Evolutionary conservation across 2,329 filamentous ascomycete species (phyloP), one percentile per base, ranked within the genome.

Genomic region (Colletotrichum lindemuthianum): DNA sequence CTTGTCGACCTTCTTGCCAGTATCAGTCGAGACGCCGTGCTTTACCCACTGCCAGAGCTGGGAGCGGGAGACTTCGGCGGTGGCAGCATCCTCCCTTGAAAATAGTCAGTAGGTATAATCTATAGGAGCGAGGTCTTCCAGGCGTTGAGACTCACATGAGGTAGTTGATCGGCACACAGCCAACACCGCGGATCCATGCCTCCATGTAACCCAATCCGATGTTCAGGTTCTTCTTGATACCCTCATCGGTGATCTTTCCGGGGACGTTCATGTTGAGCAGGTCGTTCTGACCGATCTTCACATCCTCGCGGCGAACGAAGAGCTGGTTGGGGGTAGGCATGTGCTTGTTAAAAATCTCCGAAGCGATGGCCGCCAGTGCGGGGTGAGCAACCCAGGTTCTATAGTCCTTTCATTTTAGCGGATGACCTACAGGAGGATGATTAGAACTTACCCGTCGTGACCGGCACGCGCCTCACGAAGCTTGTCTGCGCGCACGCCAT

Each of bases 281-380:
- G 75, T 98, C 96, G 73, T 96, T 96, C 73, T 89, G 90, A 50
- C 90, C 90, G 73, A 99, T 90, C 74, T 87, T 81, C 65, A 97
- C 93, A 51, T 98, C 95, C 79, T 97, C 93, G 68, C 94, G 90
- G 69, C 94, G 92, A 37, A 66, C 37, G 77, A 95, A 96, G 73
- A 97, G 88, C 81, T 99, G 96, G 84, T 99, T 99, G 51, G 96
- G 94, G 4, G 95, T 97, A 9, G 96, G 96, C 96, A 99, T 99
- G 84, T 98, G 83, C 83, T 94, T 90, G 87, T 98, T 97, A 87
- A 99, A 99, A 73, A 98, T 86, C 51, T 97, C 95, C 44, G 88
- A 88, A 24, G 96, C 95, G 72, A 98, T 97, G 64, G 85, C 71
- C 5, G 96, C 95, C 57, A 99, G 88, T 2, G 93, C 94, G 8